phyloP scores from a whole-genome alignment of 2,329 filamentous ascomycete species.

The Curvularia hawaiiensis region DNA sequence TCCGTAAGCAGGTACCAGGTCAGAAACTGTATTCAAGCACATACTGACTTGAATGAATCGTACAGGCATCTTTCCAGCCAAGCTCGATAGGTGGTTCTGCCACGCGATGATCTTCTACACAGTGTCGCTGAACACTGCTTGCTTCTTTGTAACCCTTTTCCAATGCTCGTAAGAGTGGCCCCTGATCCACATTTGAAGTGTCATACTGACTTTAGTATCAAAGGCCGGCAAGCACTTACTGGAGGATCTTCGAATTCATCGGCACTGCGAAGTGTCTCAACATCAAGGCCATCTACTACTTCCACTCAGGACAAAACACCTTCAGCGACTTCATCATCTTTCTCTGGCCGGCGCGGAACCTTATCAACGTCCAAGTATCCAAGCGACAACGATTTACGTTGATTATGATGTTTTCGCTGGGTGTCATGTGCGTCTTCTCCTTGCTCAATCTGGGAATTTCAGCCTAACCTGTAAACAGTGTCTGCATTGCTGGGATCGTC shows the following conservation, averaged over 20 bases:
- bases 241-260: slow-evolving; percentile 34
- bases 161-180: slow-evolving; percentile 34
- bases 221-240: slow-evolving; percentile 30
- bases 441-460: slow-evolving; percentile 10
- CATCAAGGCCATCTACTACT: slow-evolving; percentile 33
- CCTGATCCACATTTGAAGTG: not conserved
- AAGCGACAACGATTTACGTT: slow-evolving; percentile 36
- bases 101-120: slow-evolving; percentile 31
- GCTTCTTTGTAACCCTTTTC: slow-evolving; percentile 35
- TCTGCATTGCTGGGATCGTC: slow-evolving; percentile 39
- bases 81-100: slow-evolving; percentile 38
- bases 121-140: slow-evolving; percentile 22
- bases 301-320: slow-evolving; percentile 30
- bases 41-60: not conserved
- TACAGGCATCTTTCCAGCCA: slow-evolving; percentile 35
- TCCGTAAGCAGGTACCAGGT: slow-evolving; percentile 15
- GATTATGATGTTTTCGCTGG: slow-evolving; percentile 38
- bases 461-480: slow-evolving; percentile 30
- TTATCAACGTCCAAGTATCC: slow-evolving; percentile 35
- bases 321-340: slow-evolving; percentile 42
- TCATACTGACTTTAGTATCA: not conserved
- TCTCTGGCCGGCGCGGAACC: slow-evolving; percentile 39
- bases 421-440: slow-evolving; percentile 27
- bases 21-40: rapidly evolving
- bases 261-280: slow-evolving; percentile 28